These are phyloP conservation scores for Aquilaria agallochum DNA, from an alignment of 441 rosid species.

Conservation along the genomic window DNA sequence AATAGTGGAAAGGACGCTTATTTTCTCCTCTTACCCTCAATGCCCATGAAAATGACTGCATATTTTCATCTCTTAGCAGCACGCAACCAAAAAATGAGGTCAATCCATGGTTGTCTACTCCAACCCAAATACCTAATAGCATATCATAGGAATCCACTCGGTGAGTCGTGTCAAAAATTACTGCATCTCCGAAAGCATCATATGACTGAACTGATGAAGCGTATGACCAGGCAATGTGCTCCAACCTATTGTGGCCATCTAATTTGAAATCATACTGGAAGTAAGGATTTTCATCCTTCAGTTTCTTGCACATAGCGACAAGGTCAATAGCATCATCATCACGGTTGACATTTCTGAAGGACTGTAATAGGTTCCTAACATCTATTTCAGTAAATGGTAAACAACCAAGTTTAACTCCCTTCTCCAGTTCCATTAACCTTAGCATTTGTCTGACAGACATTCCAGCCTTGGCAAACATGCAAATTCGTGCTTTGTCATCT, in stretches of 20 bases:
- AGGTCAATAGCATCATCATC: conserved; percentile 56
- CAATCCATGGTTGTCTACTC: conserved; percentile 59
- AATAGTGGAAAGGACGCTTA: too few species aligned
- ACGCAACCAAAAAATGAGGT: conserved; percentile 48
- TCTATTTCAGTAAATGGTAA: conserved; percentile 62
- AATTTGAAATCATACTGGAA: conserved; percentile 54
- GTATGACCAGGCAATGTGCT: conserved; percentile 58
- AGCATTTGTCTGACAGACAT: conserved; percentile 71
- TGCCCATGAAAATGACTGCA: conserved; percentile 66
- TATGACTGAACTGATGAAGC: conserved; percentile 42
- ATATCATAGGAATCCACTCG: conserved; percentile 54
- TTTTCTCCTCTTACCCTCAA: conserved; percentile 32
- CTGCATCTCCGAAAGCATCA: conserved; percentile 56
- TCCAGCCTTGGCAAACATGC: conserved; percentile 71
- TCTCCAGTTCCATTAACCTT: conserved; percentile 67
- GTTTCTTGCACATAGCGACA: conserved; percentile 52
- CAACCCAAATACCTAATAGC: conserved; percentile 60
- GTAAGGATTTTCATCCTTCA: conserved; percentile 47
- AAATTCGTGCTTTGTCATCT: conserved; percentile 53
- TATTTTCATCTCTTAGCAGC: conserved; percentile 53
- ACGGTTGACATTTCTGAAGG: conserved; percentile 47
- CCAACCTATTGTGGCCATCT: conserved; percentile 48
- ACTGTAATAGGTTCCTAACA: conserved; percentile 56
- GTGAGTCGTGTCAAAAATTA: conserved; percentile 53
- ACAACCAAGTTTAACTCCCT: conserved; percentile 67